phyloP scores from a whole-genome alignment of 2,329 filamentous ascomycete genomes.

The Lachnellula occidentalis region DNA sequence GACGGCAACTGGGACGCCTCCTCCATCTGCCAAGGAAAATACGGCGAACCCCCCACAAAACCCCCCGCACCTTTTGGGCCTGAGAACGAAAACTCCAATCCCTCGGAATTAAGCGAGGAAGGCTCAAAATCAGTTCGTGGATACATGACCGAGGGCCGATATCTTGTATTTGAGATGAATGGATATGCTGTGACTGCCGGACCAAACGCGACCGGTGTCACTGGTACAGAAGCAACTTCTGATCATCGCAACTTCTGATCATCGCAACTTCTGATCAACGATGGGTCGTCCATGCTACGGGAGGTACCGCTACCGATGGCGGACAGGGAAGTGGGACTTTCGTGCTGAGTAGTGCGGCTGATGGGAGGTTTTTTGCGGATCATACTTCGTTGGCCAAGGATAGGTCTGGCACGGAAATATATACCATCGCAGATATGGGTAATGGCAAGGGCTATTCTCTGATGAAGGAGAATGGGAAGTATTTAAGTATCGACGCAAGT shows the following conservation, averaged over 20 bases:
- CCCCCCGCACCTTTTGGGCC: conserved; percentile 44
- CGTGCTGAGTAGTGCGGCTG: conserved; percentile 35
- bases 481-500: neutral
- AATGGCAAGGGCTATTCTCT: conserved; percentile 2
- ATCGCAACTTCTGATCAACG: conserved; percentile 44
- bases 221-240: conserved; percentile 21
- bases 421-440: neutral
- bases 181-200: conserved; percentile 37
- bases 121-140: conserved; percentile 48
- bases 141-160: conserved; percentile 47
- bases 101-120: conserved; percentile 39
- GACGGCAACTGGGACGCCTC: conserved; percentile 41
- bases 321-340: conserved; percentile 28
- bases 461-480: conserved; percentile 1
- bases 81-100: conserved; percentile 30
- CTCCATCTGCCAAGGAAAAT: conserved; percentile 38
- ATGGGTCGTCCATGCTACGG: conserved; percentile 35
- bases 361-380: conserved; percentile 32
- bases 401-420: conserved; percentile 1
- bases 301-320: conserved; percentile 31
- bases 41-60: conserved; percentile 24
- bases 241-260: conserved; percentile 37
- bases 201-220: conserved; percentile 13
- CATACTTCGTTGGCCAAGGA: neutral
- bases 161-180: conserved; percentile 43